phyloP scores from a whole-genome alignment of 2,329 filamentous ascomycete species.

The Alternaria solani region DNA sequence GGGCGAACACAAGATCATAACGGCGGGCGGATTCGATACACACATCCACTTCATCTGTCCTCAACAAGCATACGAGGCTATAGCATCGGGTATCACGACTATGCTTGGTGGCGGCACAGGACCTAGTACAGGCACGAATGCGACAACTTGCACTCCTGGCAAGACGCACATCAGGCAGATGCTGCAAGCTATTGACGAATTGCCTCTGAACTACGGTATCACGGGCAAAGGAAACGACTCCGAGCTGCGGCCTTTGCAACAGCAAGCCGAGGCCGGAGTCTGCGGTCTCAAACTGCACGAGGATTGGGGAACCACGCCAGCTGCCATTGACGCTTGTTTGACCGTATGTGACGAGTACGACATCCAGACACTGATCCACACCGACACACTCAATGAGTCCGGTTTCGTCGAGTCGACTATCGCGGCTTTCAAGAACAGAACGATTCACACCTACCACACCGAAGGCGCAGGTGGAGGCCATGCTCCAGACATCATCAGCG shows the following conservation, averaged over 20 bases:
- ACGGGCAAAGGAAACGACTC: constrained; percentile 95
- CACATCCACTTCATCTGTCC: constrained; percentile 97
- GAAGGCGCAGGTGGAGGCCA: constrained; percentile 95
- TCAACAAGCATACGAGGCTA: constrained; percentile 84
- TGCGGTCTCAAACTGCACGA: constrained; percentile 95
- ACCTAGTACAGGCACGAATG: constrained; percentile 88
- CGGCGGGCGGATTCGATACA: constrained; percentile 86
- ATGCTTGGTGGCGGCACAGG: constrained; percentile 91
- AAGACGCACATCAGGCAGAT: constrained; percentile 84
- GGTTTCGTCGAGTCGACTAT: constrained; percentile 96
- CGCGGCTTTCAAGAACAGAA: constrained; percentile 81
- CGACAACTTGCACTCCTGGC: constrained; percentile 92
- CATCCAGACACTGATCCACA: constrained; percentile 93
- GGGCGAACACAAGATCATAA: constrained; percentile 88
- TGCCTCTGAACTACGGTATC: constrained; percentile 89
- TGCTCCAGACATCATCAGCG: constrained; percentile 93
- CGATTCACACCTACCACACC: constrained; percentile 96
- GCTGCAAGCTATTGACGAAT: constrained; percentile 82
- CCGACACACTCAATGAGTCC: constrained; percentile 94
- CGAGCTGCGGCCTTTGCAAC: constrained; percentile 71
- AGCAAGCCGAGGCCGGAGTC: constrained; percentile 83
- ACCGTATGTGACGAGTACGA: constrained; percentile 88
- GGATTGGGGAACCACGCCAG: constrained; percentile 92
- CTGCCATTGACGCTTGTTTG: constrained; percentile 85
- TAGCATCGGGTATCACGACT: constrained; percentile 87